Conservation (phyloP, 2,329 filamentous ascomycete genomes). For the Talaromyces sp. region DNA sequence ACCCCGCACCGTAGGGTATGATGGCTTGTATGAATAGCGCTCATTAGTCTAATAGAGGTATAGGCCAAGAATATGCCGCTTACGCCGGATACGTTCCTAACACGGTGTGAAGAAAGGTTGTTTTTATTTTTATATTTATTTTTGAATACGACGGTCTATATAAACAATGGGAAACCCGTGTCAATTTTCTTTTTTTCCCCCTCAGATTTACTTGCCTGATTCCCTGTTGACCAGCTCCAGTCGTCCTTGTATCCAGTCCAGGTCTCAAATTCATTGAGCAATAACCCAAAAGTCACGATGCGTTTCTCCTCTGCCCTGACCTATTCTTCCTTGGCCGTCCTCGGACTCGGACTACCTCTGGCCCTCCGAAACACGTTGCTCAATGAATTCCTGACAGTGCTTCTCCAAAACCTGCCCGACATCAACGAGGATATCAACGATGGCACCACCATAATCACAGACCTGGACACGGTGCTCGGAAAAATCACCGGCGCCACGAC, state of each 20-base stretch:
- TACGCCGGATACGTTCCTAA: not conserved
- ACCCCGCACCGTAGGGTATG: not conserved
- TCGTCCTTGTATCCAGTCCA: not conserved
- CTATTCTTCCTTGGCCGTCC: not conserved
- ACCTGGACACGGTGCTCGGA: constrained; percentile 11
- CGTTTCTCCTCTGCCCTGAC: not conserved
- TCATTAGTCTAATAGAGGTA: not conserved
- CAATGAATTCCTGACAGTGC: constrained; percentile 13
- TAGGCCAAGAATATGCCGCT: not conserved
- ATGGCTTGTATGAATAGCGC: not conserved
- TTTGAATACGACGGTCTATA: not conserved
- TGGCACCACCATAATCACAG: constrained; percentile 8
- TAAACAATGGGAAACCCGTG: not conserved
- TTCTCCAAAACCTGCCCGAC: constrained; percentile 12
- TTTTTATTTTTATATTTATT: too few species aligned
- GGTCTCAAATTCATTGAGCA: not conserved
- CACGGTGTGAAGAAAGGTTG: not conserved
- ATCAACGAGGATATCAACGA: constrained; percentile 9
- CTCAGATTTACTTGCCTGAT: not conserved
- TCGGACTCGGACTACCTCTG: not conserved
- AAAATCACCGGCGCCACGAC: constrained; percentile 10
- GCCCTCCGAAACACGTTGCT: constrained; percentile 6
- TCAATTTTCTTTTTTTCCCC: not conserved
- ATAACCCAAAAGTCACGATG: not conserved
- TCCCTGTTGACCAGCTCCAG: not conserved